phyloP scores from a whole-genome alignment of 805 yeast species.

The Saccharomycopsis capsularis region DNA sequence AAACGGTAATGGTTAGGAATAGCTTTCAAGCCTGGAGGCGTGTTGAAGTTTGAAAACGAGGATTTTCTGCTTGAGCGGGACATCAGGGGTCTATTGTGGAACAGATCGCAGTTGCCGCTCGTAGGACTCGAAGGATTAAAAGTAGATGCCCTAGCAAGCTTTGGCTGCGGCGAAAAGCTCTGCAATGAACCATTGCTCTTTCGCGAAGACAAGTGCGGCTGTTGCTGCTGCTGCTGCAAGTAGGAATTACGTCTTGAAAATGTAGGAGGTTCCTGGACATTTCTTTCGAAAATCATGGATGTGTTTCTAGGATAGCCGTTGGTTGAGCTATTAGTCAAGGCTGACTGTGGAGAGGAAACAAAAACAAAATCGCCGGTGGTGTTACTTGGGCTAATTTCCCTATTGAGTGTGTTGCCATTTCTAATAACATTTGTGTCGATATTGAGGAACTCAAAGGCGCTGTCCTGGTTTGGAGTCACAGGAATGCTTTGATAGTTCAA shows the following conservation, averaged over 20 bases:
- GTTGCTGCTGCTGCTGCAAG: background rate
- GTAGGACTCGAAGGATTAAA: constrained; percentile 7
- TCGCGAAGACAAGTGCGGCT: background rate
- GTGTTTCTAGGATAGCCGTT: background rate
- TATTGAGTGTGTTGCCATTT: background rate
- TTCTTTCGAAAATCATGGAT: constrained; percentile 20
- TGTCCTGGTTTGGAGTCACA: constrained; percentile 9
- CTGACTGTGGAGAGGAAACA: background rate
- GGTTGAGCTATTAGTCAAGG: background rate
- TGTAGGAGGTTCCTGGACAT: constrained; percentile 20
- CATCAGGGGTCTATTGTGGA: background rate
- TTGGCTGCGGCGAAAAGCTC: background rate
- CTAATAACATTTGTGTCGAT: background rate
- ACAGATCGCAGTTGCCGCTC: background rate
- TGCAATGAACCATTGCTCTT: constrained; percentile 8
- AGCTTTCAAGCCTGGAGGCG: constrained; percentile 14
- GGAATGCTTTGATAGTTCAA: background rate
- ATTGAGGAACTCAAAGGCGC: background rate
- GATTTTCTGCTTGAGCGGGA: constrained; percentile 2
- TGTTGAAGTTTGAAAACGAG: background rate
- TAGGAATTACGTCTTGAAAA: constrained; percentile 17
- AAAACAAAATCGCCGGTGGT: background rate
- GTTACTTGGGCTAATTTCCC: background rate
- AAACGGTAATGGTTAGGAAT: constrained; percentile 19
- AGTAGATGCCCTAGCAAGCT: background rate